Evolutionary conservation across 1,139 yeast species (phyloP).

Genomic region (Candida tetrigidarum): DNA sequence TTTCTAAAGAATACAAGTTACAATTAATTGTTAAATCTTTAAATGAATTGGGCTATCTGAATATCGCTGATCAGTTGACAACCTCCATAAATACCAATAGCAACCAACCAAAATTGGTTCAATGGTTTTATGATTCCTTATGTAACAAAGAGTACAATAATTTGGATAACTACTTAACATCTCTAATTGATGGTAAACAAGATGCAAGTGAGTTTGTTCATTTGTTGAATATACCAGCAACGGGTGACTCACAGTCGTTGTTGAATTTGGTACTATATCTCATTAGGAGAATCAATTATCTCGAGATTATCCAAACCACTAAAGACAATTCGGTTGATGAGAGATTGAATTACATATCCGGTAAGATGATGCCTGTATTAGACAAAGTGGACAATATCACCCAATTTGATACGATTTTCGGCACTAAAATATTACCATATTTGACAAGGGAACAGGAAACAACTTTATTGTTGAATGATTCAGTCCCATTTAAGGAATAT

Average conservation of each 20-base stretch:
- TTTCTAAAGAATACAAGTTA: conserved; percentile 34
- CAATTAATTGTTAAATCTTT: conserved; percentile 37
- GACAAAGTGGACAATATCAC: conserved; percentile 23
- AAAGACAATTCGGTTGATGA: conserved; percentile 13
- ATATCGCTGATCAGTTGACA: conserved; percentile 17
- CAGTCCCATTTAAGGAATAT: background rate
- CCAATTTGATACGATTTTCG: conserved; percentile 13
- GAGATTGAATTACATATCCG: conserved; percentile 27
- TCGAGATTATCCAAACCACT: conserved; percentile 14
- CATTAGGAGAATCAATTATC: conserved; percentile 26
- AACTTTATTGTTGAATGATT: conserved; percentile 22
- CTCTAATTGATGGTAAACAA: conserved; percentile 5
- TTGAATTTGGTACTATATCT: conserved; percentile 28
- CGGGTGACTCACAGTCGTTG: conserved; percentile 14
- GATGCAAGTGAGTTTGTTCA: conserved; percentile 12
- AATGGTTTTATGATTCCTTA: conserved; percentile 29
- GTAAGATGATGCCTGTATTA: conserved; percentile 33
- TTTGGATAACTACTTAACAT: conserved; percentile 20
- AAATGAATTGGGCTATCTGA: conserved; percentile 31
- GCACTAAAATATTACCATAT: conserved; percentile 10
- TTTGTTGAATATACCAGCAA: conserved; percentile 12
- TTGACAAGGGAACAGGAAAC: conserved; percentile 35
- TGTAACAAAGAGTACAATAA: conserved; percentile 27
- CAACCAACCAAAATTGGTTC: conserved; percentile 16
- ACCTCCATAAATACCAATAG: conserved; percentile 11